phyloP scores from a whole-genome alignment of 371 early-diverging fungal genomes.

The Mortierella sp. region DNA sequence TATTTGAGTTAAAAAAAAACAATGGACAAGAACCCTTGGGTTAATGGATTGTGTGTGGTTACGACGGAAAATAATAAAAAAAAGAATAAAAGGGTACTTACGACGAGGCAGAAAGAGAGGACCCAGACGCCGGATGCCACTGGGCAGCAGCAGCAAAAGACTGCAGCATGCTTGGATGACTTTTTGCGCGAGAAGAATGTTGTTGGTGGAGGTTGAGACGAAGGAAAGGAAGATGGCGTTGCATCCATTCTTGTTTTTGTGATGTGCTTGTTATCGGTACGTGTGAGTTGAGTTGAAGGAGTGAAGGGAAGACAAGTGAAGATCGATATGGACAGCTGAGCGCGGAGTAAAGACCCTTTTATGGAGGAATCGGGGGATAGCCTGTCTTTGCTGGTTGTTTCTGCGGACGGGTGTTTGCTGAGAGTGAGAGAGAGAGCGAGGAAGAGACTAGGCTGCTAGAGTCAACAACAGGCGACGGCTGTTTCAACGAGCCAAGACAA shows the following conservation, averaged over 20 bases:
- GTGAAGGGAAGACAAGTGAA: neutral
- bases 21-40: too few species aligned
- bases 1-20: neutral
- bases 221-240: neutral
- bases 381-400: neutral
- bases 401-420: neutral
- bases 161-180: neutral
- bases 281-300: neutral
- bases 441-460: too few species aligned
- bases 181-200: neutral
- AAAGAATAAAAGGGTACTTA: constrained; percentile 6
- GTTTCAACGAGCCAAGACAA: constrained; percentile 16
- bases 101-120: constrained; percentile 25
- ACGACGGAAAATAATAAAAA: too few species aligned
- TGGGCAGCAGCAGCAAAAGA: constrained; percentile 32
- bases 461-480: neutral
- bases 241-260: neutral
- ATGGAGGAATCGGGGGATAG: neutral
- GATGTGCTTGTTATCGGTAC: neutral
- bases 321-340: too few species aligned
- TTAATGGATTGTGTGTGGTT: neutral
- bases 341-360: neutral
- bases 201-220: neutral
- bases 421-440: too few species aligned
- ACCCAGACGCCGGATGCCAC: constrained; percentile 25